Evolutionary conservation across 2,329 filamentous ascomycete genomes (phyloP), one percentile per base, ranked within the genome.

Genomic region (Boeremia lycopersici): DNA sequence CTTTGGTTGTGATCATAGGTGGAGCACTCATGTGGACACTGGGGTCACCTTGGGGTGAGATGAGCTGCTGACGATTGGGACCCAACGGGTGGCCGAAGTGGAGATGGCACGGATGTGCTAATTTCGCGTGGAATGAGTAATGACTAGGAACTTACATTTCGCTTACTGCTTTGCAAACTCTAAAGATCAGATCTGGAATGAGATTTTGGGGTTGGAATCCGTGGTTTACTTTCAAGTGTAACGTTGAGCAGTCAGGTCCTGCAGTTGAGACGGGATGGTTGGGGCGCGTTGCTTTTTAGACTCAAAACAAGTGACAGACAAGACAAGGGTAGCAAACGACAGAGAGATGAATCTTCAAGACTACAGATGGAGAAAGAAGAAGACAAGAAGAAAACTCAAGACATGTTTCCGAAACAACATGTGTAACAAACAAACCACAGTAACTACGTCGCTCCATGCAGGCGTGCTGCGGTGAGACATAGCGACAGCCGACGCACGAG

Each of bases 341-440:
- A 12, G 17, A 13, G 17, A 42, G n/a, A 26, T 12, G 4, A 6
- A 9, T 3, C 25, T 17, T 6, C 9, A 42, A 17, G 13, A 30
- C 17, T 23, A n/a, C n/a, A 12, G 17, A 41, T 2, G 31, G 36
- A 38, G 38, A 42, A 31, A 45, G 23, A 45, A 31, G 42, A 59
- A 12, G 39, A 48, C 36, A 36, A 42, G 57, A 33, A 46, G 33
- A 26, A 48, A 54, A 55, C 10, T 12, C 17, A 30, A 39, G 29
- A 49, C 44, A 40, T 61, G 59, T 63, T 63, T 62, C 48, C 56
- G 44, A 55, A 52, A 53, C 52, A 58, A 57, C 40, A 48, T 62
- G 65, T 68, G 62, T 62, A 59, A 67, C 65, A 68, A 67, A 66
- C 62, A 68, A 62, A 61, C 46, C 55, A 41, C 30, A 30, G 19